Evolutionary conservation across 2,329 filamentous ascomycete genomes (phyloP).

Genomic region (Venturia oleaginea): DNA sequence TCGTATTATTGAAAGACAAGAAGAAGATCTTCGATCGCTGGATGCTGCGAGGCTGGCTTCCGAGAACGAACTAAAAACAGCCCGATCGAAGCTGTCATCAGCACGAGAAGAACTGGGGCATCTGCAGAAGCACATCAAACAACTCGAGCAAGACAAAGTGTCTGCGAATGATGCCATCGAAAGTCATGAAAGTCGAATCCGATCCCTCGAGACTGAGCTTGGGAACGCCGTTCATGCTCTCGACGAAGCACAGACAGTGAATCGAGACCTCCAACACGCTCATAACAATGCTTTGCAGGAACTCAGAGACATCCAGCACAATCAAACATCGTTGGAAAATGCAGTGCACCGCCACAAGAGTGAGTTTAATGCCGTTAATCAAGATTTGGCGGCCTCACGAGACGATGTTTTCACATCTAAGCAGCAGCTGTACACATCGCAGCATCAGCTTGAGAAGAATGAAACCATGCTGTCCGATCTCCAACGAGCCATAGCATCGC

Average conservation of each 20-base stretch:
- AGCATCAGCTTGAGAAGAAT: neutral
- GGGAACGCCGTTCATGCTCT: neutral
- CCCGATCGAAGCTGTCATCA: neutral
- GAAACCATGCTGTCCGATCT: neutral
- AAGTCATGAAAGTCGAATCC: neutral
- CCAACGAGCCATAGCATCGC: neutral
- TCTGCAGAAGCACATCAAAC: neutral
- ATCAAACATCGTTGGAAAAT: neutral
- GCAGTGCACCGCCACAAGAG: neutral
- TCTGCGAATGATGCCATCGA: neutral
- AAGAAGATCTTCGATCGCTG: neutral
- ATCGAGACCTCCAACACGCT: neutral
- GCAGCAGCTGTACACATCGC: neutral
- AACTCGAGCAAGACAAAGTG: neutral
- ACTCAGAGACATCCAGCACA: neutral
- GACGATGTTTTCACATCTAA: neutral
- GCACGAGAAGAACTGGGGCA: neutral
- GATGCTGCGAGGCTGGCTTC: neutral
- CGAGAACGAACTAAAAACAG: neutral
- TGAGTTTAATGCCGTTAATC: neutral
- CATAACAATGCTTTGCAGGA: constrained; percentile 1
- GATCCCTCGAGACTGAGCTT: neutral
- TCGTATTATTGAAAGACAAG: neutral
- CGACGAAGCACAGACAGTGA: neutral
- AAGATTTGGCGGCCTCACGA: neutral